These are phyloP conservation scores for Bidens hawaiensis DNA, from an alignment of 140 eudicot species.

Conservation along the genomic window DNA sequence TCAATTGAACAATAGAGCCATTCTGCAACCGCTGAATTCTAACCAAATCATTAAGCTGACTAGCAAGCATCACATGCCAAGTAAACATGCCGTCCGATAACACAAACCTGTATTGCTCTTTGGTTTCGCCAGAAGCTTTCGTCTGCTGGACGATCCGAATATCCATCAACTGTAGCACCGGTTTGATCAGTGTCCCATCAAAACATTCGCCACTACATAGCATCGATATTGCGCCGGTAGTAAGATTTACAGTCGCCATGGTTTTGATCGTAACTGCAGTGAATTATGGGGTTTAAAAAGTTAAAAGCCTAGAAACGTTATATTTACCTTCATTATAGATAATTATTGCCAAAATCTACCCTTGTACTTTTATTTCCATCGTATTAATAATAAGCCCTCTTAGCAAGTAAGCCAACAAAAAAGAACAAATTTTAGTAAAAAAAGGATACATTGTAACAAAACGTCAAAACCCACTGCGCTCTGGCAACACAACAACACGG, in stretches of 20 bases:
- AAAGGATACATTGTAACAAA: too few relatives aligned
- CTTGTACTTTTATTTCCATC: too few relatives aligned
- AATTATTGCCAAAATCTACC: too few relatives aligned
- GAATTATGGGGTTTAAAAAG: too few relatives aligned
- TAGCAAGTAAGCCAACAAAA: too few relatives aligned
- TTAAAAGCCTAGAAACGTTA: too few relatives aligned
- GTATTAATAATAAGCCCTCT: too few relatives aligned
- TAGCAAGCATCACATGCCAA: conserved; percentile 73
- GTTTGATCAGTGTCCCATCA: conserved; percentile 28
- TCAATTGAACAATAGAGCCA: conserved; percentile 61
- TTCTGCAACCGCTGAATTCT: conserved; percentile 39
- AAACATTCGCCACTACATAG: conserved; percentile 20
- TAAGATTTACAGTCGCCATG: conserved; percentile 41
- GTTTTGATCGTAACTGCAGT: too few relatives aligned
- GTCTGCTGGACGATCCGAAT: conserved; percentile 35
- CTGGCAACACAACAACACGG: too few relatives aligned
- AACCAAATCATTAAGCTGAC: conserved; percentile 61
- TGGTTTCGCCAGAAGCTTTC: conserved; percentile 4
- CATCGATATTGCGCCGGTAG: conserved; percentile 42
- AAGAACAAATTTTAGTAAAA: too few relatives aligned
- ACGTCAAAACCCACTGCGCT: too few relatives aligned
- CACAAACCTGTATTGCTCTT: conserved; percentile 47
- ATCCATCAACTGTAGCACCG: conserved; percentile 56
- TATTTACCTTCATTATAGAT: too few relatives aligned
- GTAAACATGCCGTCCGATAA: conserved; percentile 53